Conservation (phyloP, 2,329 filamentous ascomycete species). For the Aschersonia sp. region DNA sequence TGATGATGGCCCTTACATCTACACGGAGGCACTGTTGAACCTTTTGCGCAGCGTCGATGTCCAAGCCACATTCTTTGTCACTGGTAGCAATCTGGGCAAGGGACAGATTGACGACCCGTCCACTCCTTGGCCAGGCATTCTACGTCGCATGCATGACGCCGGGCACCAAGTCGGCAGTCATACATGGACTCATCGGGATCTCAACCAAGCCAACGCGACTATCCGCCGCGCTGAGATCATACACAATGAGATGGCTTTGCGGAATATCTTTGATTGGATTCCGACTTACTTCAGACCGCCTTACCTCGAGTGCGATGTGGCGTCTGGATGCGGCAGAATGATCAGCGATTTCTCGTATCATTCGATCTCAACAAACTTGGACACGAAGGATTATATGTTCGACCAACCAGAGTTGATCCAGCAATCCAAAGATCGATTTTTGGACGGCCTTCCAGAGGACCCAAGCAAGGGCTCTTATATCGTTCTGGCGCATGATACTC, state of each 20-base stretch:
- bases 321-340: constrained; percentile 22
- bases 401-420: constrained; percentile 32
- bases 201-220: constrained; percentile 19
- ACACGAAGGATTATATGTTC: constrained; percentile 47
- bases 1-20: constrained; percentile 30
- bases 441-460: constrained; percentile 18
- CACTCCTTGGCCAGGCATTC: constrained; percentile 18
- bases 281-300: constrained; percentile 30
- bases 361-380: constrained; percentile 39
- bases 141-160: constrained; percentile 23
- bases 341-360: constrained; percentile 35
- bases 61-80: constrained; percentile 27
- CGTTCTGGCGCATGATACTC: constrained; percentile 37
- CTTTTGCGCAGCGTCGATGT: constrained; percentile 14
- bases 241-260: constrained; percentile 28
- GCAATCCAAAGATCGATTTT: constrained; percentile 24
- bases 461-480: constrained; percentile 25
- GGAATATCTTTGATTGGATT: constrained; percentile 24
- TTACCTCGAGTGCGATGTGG: constrained; percentile 25
- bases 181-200: constrained; percentile 31
- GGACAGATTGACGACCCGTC: constrained; percentile 23
- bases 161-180: constrained; percentile 33
- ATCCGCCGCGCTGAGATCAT: constrained; percentile 23
- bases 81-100: constrained; percentile 25
- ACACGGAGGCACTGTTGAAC: constrained; percentile 26